These are phyloP conservation scores for barrel medic (Medicago truncatula) DNA, from an alignment of 306 rosid genomes.

Conservation along the genomic window DNA sequence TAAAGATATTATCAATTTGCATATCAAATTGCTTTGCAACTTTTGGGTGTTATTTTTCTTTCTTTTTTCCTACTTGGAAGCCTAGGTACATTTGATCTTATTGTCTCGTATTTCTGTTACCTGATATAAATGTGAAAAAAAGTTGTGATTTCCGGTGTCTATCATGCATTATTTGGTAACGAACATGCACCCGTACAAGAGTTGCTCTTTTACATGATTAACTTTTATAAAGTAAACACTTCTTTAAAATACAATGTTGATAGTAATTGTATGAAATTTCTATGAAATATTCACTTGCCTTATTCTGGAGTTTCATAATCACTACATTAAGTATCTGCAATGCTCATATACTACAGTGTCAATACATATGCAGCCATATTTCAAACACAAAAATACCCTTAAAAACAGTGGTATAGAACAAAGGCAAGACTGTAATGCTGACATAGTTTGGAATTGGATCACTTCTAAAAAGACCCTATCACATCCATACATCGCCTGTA, in stretches of 20 bases:
- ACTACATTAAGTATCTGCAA: background rate
- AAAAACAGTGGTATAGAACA: background rate
- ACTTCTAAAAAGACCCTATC: background rate
- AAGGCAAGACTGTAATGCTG: background rate
- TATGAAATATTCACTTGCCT: background rate
- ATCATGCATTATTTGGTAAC: constrained; percentile 11
- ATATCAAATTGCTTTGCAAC: constrained; percentile 1
- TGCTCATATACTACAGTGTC: background rate
- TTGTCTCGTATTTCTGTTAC: constrained; percentile 5
- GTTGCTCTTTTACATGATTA: constrained; percentile 15
- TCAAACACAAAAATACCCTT: background rate
- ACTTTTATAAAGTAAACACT: background rate
- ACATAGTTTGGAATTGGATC: background rate
- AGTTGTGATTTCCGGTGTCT: constrained; percentile 13
- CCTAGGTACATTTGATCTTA: constrained; percentile 6
- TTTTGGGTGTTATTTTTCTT: background rate
- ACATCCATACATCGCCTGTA: background rate
- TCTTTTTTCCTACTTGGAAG: background rate
- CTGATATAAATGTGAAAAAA: constrained; percentile 8
- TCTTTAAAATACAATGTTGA: constrained; percentile 4
- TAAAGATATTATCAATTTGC: constrained; percentile 1
- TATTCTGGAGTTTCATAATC: background rate
- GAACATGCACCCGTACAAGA: background rate
- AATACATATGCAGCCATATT: background rate
- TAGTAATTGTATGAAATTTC: background rate